Conservation (phyloP, 495 filamentous ascomycete genomes). For the Penicillium paradoxum region DNA sequence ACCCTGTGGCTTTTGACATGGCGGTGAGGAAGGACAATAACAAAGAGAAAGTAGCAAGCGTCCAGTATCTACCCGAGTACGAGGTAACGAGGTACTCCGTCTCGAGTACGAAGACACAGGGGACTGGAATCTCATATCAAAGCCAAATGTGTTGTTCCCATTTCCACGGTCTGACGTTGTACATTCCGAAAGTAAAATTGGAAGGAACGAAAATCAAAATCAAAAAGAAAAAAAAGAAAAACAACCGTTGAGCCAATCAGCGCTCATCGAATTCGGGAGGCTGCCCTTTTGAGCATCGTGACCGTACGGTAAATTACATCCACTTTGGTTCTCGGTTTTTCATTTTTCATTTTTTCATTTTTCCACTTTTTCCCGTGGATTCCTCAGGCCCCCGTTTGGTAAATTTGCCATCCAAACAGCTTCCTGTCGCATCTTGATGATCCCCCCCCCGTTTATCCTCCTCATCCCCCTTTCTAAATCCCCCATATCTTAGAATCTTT, state of each 20-base stretch:
- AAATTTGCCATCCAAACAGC: slow-evolving; percentile 15
- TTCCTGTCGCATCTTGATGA: slow-evolving; percentile 22
- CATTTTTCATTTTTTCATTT: slow-evolving; percentile 1
- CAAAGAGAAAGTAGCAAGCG: too few species aligned
- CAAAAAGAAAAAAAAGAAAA: slow-evolving; percentile 3
- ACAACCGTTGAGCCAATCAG: slow-evolving; percentile 18
- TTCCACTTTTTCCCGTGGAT: slow-evolving; percentile 7
- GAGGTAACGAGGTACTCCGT: too few species aligned
- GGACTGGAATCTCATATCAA: too few species aligned
- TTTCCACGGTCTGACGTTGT: not conserved
- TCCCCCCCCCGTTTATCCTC: slow-evolving; percentile 5
- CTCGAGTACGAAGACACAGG: too few species aligned
- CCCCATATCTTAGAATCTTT: slow-evolving; percentile 13
- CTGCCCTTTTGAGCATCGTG: not conserved
- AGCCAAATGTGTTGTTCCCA: too few species aligned
- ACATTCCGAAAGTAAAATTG: not conserved
- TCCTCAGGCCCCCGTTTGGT: slow-evolving; percentile 22
- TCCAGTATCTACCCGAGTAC: too few species aligned
- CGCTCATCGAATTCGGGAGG: not conserved
- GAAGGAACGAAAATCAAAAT: slow-evolving; percentile 6
- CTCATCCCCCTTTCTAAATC: slow-evolving; percentile 11
- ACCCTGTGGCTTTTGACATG: not conserved
- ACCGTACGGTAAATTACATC: slow-evolving; percentile 3
- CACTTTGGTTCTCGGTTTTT: not conserved
- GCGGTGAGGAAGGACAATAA: not conserved